Conservation (phyloP, 805 yeast genomes). For the Sugiyamaella qingdaonensis region DNA sequence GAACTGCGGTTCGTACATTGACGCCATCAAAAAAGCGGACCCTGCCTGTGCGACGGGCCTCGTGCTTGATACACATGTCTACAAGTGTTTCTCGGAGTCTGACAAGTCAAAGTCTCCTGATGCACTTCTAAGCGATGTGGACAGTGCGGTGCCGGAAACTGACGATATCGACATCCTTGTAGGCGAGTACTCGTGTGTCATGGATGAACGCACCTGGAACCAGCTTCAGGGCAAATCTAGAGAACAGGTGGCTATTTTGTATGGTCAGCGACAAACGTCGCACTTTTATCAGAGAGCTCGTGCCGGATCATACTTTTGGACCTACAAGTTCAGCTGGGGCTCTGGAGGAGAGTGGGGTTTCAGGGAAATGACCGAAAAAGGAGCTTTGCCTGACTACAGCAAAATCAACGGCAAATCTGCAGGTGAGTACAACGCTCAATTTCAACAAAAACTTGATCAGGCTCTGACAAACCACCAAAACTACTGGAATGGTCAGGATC, state of each 20-base stretch:
- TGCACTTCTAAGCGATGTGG: constrained; percentile 56
- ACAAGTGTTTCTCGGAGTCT: constrained; percentile 75
- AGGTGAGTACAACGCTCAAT: constrained; percentile 18
- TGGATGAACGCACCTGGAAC: constrained; percentile 74
- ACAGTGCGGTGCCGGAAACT: constrained; percentile 30
- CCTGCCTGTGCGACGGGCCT: constrained; percentile 41
- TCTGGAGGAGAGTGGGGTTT: constrained; percentile 98
- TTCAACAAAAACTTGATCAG: constrained; percentile 38
- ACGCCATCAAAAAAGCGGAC: constrained; percentile 46
- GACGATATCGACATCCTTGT: constrained; percentile 64
- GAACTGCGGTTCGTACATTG: constrained; percentile 78
- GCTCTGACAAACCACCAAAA: constrained; percentile 46
- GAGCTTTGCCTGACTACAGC: constrained; percentile 43
- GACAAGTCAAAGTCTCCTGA: constrained; percentile 66
- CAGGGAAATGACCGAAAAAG: constrained; percentile 64
- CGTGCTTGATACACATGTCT: constrained; percentile 78
- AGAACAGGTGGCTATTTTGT: constrained; percentile 52
- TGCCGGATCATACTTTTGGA: constrained; percentile 86
- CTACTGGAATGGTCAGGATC: constrained; percentile 65
- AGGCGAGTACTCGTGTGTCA: constrained; percentile 88
- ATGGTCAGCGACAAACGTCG: constrained; percentile 53
- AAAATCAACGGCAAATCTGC: constrained; percentile 25
- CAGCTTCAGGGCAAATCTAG: constrained; percentile 45
- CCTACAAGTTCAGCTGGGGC: constrained; percentile 79
- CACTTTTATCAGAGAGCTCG: constrained; percentile 50